Conservation (phyloP, 2,329 filamentous ascomycete species). For the Epichloe sibirici region DNA sequence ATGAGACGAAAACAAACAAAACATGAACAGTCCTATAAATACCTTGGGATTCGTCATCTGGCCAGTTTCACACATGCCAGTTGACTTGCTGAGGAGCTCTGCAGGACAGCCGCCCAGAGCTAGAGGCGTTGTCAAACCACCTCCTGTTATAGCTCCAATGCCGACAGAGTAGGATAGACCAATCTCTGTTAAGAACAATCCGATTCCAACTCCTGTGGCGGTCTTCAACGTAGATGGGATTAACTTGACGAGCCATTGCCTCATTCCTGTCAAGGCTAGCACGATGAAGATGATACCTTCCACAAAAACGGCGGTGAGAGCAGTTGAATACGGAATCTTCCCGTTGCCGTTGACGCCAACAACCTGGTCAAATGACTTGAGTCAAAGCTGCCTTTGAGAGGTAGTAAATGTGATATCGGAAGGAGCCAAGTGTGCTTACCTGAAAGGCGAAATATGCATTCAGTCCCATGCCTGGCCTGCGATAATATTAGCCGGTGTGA, state of each 20-base stretch:
- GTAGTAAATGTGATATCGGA: neutral
- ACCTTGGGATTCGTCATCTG: conserved; percentile 70
- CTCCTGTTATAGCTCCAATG: conserved; percentile 70
- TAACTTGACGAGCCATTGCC: conserved; percentile 58
- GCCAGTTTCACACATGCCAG: conserved; percentile 40
- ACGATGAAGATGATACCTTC: conserved; percentile 54
- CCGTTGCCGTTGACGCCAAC: conserved; percentile 48
- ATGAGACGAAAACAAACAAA: neutral
- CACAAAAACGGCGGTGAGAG: conserved; percentile 51
- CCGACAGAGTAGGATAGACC: conserved; percentile 67
- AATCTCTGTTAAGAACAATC: conserved; percentile 51
- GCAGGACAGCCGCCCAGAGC: conserved; percentile 62
- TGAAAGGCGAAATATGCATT: conserved; percentile 59
- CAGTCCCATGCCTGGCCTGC: conserved; percentile 53
- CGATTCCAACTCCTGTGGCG: conserved; percentile 53
- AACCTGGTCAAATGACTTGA: conserved; percentile 22
- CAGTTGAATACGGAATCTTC: conserved; percentile 43
- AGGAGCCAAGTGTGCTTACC: conserved; percentile 7
- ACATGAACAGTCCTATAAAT: conserved; percentile 11
- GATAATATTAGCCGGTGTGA: conserved; percentile 3
- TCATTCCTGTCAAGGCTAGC: conserved; percentile 54
- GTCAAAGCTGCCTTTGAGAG: neutral
- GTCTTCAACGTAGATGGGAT: conserved; percentile 55
- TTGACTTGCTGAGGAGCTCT: conserved; percentile 34
- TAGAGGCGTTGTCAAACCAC: conserved; percentile 51